Evolutionary conservation across 768 basidiomycete genomes (phyloP).

Genomic region (Albatrellus ellisii): DNA sequence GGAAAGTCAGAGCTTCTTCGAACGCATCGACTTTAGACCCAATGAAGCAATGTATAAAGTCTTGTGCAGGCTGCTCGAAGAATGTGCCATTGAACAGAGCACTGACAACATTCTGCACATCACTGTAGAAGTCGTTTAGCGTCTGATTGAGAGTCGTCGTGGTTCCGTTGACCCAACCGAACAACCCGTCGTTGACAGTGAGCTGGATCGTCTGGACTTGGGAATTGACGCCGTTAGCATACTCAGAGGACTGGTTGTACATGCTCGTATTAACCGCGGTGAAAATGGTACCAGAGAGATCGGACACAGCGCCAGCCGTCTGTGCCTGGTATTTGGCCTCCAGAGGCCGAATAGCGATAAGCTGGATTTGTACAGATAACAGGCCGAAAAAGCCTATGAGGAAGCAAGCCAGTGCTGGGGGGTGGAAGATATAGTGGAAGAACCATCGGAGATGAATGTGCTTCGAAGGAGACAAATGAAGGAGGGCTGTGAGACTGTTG

Average conservation of each 20-base stretch:
- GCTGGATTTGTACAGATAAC: constrained; percentile 76
- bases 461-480: constrained; percentile 46
- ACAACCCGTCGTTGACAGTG: constrained; percentile 74
- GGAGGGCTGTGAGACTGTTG: constrained; percentile 33
- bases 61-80: constrained; percentile 68
- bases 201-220: constrained; percentile 60
- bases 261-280: constrained; percentile 72
- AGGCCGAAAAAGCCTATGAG: constrained; percentile 89
- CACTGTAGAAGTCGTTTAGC: constrained; percentile 74
- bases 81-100: constrained; percentile 77
- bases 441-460: constrained; percentile 78
- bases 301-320: constrained; percentile 44
- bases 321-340: constrained; percentile 51
- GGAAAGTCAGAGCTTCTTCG: constrained; percentile 81
- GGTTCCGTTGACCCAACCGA: constrained; percentile 92
- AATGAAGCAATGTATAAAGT: constrained; percentile 81
- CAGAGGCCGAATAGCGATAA: constrained; percentile 66
- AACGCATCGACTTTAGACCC: constrained; percentile 85
- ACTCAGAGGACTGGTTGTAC: constrained; percentile 65
- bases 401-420: constrained; percentile 82
- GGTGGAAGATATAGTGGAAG: constrained; percentile 81
- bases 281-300: constrained; percentile 62
- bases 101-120: constrained; percentile 67
- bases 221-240: constrained; percentile 65
- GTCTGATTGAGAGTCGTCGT: constrained; percentile 82